Base-by-base conservation (phyloP, 2,329 filamentous ascomycete genomes). In the Ophiostoma triangulosporum region DNA sequence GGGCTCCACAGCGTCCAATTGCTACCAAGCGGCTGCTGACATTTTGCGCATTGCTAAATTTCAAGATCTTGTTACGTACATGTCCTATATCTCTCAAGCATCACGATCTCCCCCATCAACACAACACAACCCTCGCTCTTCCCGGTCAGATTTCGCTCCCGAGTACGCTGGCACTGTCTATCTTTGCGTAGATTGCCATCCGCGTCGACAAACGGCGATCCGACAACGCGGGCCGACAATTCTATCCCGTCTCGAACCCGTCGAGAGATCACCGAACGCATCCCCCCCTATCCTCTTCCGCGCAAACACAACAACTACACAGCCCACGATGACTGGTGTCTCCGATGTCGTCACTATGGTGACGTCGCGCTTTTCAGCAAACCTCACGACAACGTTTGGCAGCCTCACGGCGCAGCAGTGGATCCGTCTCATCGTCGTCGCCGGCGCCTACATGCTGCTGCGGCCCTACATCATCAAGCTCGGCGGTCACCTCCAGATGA, bases 381-480 rank as follows among this genome's bases (percentile, higher is more conserved):
- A 82, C 63, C 52, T 80, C 17, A 62, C 66, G 52, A 62, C 68
- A 31, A 70, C 73, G 24, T 71, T 83, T 58, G 66, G 68, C 57
- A 69, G 67, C 57, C 74, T 82, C 71, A 70, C 72, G 1, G 62
- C 65, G 11, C 68, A 78, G 60, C 69, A 74, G 40, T 81, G 75
- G 72, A 74, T 93, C 61, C 84, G 87, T 48, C 74, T 93, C 55
- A 68, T 88, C 60, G 74, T 81, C 59, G 77, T 88, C 57, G 77
- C 88, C 20, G 79, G 87, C 62, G 82, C 78, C 53, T 94, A 91
- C 70, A 64, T 82, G 58, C 75, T 93, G 51, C 62, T 88, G 24
- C 81, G 88, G 1, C 86, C 86, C 0, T 88, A 88, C 65, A 66
- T 90, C 51, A 74, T 90, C 62, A 84, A 83, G 63, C 67, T 80